Percentiles rank a stretch among this genome's conserved stretches.
phyloP scores from a whole-genome alignment of 805 yeast genomes.

The Suhomyces sp. region DNA sequence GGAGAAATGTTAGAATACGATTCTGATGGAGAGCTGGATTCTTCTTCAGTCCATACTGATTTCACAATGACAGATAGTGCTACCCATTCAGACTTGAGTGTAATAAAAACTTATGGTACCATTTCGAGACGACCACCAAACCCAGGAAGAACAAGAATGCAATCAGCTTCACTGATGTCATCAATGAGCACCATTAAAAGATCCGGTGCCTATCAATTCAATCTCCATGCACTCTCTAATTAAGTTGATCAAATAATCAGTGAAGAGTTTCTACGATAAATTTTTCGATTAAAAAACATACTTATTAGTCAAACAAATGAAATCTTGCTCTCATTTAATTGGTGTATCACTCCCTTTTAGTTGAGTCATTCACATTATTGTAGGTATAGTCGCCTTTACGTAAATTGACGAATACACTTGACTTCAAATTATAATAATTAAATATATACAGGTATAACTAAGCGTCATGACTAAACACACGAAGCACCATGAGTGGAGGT shows the following conservation, averaged over 20 bases:
- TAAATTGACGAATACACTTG: too few species aligned
- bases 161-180: constrained; percentile 2
- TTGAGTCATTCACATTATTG: too few species aligned
- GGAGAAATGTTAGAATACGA: constrained; percentile 46
- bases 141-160: background rate
- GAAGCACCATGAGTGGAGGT: constrained; percentile 3
- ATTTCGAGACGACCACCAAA: constrained; percentile 2
- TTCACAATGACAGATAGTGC: constrained; percentile 3
- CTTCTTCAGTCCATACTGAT: constrained; percentile 6
- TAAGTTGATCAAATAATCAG: background rate
- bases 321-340: too few species aligned
- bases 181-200: constrained; percentile 8
- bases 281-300: too few species aligned
- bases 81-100: constrained; percentile 13
- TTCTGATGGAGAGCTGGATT: constrained; percentile 24
- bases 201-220: constrained; percentile 9
- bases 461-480: constrained; percentile 7
- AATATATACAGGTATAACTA: constrained; percentile 11
- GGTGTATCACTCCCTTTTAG: too few species aligned
- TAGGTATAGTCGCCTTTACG: too few species aligned
- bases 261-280: too few species aligned
- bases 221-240: constrained; percentile 2
- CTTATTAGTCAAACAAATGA: too few species aligned
- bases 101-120: constrained; percentile 18
- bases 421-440: constrained; percentile 7